Evolutionary conservation across 345 rosid genomes (phyloP).

Genomic region (Arabidopsis arenosa): DNA sequence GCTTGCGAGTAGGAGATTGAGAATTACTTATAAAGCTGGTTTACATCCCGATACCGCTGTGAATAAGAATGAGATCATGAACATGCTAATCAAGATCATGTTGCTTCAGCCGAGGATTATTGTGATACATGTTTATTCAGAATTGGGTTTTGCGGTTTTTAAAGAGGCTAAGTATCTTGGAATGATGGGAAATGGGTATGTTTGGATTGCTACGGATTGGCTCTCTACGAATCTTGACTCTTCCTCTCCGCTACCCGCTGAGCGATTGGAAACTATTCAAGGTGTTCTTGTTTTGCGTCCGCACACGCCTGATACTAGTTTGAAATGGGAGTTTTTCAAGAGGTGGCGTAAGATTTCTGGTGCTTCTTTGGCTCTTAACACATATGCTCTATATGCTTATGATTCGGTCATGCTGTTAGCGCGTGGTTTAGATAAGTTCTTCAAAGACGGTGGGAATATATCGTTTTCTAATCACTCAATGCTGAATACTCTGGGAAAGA

Average conservation of each 20-base stretch:
- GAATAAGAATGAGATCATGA: conserved; percentile 57
- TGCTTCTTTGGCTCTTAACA: conserved; percentile 65
- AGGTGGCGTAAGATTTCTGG: conserved; percentile 65
- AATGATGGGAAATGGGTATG: conserved; percentile 94
- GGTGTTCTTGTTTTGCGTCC: conserved; percentile 85
- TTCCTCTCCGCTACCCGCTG: conserved; percentile 58
- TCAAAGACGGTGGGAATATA: conserved; percentile 71
- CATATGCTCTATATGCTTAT: conserved; percentile 86
- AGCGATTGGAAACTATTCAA: conserved; percentile 70
- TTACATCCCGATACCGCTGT: conserved; percentile 55
- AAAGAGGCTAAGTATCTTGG: conserved; percentile 74
- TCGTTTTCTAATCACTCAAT: conserved; percentile 81
- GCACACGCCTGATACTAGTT: conserved; percentile 71
- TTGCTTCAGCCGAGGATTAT: conserved; percentile 81
- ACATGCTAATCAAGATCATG: conserved; percentile 74
- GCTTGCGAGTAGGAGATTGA: conserved; percentile 70
- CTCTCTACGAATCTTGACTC: conserved; percentile 72
- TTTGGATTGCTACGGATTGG: conserved; percentile 97
- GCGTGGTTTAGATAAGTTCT: conserved; percentile 70
- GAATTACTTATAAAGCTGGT: conserved; percentile 72
- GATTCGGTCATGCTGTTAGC: conserved; percentile 93
- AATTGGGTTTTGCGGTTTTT: conserved; percentile 62
- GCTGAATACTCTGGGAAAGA: conserved; percentile 49
- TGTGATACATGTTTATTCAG: conserved; percentile 66
- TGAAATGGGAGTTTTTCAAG: conserved; percentile 62